phyloP scores from a whole-genome alignment of 1,284 basidiomycete species.

The Naganishia albida region DNA sequence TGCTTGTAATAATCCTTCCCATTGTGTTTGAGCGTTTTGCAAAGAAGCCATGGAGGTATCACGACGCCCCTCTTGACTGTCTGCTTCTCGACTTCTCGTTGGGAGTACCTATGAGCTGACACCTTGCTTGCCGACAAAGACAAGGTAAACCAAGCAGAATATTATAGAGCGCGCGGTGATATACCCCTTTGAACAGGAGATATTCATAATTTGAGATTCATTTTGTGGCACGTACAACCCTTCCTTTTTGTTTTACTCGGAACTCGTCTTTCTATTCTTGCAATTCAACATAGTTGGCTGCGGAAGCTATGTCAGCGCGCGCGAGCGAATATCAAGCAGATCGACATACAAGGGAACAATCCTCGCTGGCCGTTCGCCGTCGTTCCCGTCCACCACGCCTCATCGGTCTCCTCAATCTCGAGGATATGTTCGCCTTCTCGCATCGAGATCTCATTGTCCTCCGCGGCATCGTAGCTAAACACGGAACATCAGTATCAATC shows the following conservation, averaged over 20 bases:
- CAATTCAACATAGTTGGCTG: constrained; percentile 34
- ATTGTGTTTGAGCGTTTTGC: too few species aligned
- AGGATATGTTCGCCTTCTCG: constrained; percentile 74
- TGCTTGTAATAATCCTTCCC: too few species aligned
- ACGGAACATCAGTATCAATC: background rate
- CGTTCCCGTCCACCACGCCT: constrained; percentile 88
- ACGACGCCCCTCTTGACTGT: too few species aligned
- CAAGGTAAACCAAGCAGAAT: too few species aligned
- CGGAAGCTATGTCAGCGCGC: background rate
- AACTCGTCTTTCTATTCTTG: background rate
- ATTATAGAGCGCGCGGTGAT: too few species aligned
- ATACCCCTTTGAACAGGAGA: too few species aligned
- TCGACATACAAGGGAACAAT: constrained; percentile 73
- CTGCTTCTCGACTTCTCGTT: too few species aligned
- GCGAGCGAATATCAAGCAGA: background rate
- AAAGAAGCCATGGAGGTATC: too few species aligned
- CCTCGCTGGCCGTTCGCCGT: constrained; percentile 65
- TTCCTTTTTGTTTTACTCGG: background rate
- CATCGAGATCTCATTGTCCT: constrained; percentile 87
- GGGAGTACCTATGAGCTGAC: too few species aligned
- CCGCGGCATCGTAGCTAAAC: constrained; percentile 71
- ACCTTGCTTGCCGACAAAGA: too few species aligned
- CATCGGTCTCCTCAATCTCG: constrained; percentile 58
- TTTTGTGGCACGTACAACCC: constrained; percentile 4
- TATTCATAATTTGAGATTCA: background rate